Base-by-base conservation (phyloP, 2,329 filamentous ascomycete species). In the Xylariomycetidae sp. region DNA sequence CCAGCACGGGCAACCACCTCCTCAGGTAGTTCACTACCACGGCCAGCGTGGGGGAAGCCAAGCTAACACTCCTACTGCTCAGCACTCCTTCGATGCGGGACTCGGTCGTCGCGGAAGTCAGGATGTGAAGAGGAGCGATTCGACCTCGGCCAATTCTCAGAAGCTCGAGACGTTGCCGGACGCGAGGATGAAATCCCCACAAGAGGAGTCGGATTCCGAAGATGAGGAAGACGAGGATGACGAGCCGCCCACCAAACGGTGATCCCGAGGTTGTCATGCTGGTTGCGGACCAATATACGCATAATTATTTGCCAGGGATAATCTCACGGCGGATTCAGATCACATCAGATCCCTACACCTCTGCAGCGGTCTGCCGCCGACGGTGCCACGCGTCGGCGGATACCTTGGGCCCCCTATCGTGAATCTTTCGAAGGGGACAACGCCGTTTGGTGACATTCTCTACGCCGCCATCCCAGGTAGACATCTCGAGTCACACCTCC, bases 31-130 rank as follows among this genome's bases (percentile, higher is more conserved):
- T 18, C 78, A 82, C 47, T 82, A 82, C 45, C 77, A 82, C 42
- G 78, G 78, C 5, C 78, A 82, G 53, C 66, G 77, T 25, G 78
- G 78, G n/a, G 77, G 78, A 9, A 82, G 77, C 48, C 78, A 82
- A 49, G 72, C 76, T 7, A 81, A 79, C 48, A 82, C 78, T 0
- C 78, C 78, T 10, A 82, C 76, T 1, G 58, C 71, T 16, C 59
- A 69, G 14, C 69, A 70, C 37, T 66, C 71, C 30, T 67, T 70
- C 30, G 74, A 77, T 27, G 51, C 61, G 1, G 67, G 63, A 2
- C 42, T 67, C 20, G 55, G 66, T 44, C 59, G 68, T 27, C 64
- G 69, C 16, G 67, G 65, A 5, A 77, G 72, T 38, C 66, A 72
- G 32, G 72, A 75, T 40, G 51, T 51, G 16, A 63, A 59, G 40